phyloP scores from a whole-genome alignment of 768 basidiomycete species.

The Tephrocybe sp. region DNA sequence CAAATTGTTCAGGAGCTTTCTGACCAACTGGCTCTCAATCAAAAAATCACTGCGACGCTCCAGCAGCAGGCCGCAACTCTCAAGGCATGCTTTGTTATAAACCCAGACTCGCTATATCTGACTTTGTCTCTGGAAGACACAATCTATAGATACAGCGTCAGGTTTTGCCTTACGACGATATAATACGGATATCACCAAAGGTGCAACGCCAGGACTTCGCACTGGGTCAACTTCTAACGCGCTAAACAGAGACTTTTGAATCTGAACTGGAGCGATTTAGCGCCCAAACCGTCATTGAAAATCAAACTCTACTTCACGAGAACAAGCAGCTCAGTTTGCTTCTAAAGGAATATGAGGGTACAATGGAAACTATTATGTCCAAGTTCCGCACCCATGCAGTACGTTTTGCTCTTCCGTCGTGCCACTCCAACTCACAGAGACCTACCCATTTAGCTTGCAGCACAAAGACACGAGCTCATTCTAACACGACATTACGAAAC shows the following conservation, averaged over 20 bases:
- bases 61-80: slow-evolving; percentile 67
- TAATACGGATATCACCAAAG: slow-evolving; percentile 86
- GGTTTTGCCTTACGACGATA: slow-evolving; percentile 81
- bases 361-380: slow-evolving; percentile 94
- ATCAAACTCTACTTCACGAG: slow-evolving; percentile 88
- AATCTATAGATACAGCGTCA: slow-evolving; percentile 66
- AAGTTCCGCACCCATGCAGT: slow-evolving; percentile 86
- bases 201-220: slow-evolving; percentile 31
- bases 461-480: slow-evolving; percentile 85
- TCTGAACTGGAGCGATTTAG: slow-evolving; percentile 90
- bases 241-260: slow-evolving; percentile 76
- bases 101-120: slow-evolving; percentile 10
- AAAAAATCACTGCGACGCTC: slow-evolving; percentile 66
- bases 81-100: slow-evolving; percentile 50
- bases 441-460: slow-evolving; percentile 62
- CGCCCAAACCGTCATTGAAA: slow-evolving; percentile 89
- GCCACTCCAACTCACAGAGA: not conserved
- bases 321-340: slow-evolving; percentile 90
- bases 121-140: slow-evolving; percentile 44
- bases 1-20: slow-evolving; percentile 78
- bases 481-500: slow-evolving; percentile 88
- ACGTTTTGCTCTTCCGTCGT: slow-evolving; percentile 11
- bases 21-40: slow-evolving; percentile 80
- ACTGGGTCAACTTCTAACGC: not conserved
- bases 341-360: slow-evolving; percentile 92